These are phyloP conservation scores for Thermothielavioides terrestris DNA, from an alignment of 495 filamentous ascomycete species.

Conservation along the genomic window DNA sequence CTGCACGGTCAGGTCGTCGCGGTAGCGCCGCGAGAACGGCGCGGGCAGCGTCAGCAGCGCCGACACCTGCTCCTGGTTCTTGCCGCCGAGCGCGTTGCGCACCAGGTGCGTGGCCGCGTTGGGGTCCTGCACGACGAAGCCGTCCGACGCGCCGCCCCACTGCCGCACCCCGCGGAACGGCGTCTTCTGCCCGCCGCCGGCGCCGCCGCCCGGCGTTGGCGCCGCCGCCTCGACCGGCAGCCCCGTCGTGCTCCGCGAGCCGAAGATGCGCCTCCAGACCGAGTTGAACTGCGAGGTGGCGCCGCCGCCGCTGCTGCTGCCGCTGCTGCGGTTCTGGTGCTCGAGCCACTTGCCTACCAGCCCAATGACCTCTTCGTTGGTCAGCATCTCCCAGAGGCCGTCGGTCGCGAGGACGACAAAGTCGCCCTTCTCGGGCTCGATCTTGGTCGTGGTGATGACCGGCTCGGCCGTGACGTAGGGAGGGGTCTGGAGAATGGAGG, in stretches of 20 bases:
- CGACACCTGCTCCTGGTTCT: constrained; percentile 88
- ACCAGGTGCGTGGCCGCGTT: constrained; percentile 95
- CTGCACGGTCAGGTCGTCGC: constrained; percentile 94
- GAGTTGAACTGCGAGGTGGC: constrained; percentile 30
- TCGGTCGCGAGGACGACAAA: constrained; percentile 97
- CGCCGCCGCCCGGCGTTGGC: constrained; percentile 23
- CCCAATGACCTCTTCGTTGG: constrained; percentile 95
- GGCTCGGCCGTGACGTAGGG: constrained; percentile 98
- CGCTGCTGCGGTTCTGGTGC: constrained; percentile 44
- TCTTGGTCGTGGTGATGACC: constrained; percentile 86
- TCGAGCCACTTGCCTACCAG: constrained; percentile 97
- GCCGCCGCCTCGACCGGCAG: constrained; percentile 52
- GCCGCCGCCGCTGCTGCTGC: neutral
- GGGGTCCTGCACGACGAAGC: constrained; percentile 91
- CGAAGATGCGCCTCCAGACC: constrained; percentile 52
- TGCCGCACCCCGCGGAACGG: constrained; percentile 74
- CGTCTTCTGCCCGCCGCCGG: constrained; percentile 48
- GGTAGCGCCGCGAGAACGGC: constrained; percentile 82
- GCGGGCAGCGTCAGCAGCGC: constrained; percentile 85
- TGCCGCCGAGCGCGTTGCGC: constrained; percentile 89
- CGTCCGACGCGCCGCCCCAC: constrained; percentile 62
- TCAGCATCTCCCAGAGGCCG: constrained; percentile 98
- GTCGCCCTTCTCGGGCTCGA: constrained; percentile 82
- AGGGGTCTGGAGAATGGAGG: constrained; percentile 70
- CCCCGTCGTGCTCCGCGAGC: constrained; percentile 31